A percentile compares a stretch with the other conserved stretches of the same genome.
Evolutionary conservation across 257 asterid species (phyloP).

Genomic region (Rubia yunnanensis): DNA sequence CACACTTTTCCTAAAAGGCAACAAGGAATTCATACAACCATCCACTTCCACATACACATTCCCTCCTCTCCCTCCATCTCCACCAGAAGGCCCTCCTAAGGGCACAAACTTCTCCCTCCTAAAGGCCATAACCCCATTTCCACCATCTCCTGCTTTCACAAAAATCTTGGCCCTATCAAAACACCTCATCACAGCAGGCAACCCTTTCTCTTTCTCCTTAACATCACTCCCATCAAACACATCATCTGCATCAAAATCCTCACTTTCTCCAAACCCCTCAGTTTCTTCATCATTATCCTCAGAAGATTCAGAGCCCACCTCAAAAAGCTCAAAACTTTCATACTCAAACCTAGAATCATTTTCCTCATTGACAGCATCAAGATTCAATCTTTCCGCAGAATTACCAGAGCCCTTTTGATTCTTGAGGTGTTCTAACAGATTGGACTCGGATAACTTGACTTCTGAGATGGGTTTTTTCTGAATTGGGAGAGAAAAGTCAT

Average conservation of each 20-base stretch:
- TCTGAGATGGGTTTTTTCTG: constrained; percentile 5
- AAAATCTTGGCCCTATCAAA: constrained; percentile 76
- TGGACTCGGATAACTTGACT: constrained; percentile 16
- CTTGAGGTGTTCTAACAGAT: neutral
- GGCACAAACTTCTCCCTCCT: constrained; percentile 95
- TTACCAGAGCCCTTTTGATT: neutral
- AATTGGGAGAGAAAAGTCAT: constrained; percentile 37
- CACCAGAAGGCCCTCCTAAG: constrained; percentile 92
- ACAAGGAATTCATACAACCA: constrained; percentile 67
- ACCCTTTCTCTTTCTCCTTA: constrained; percentile 80
- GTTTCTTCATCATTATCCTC: constrained; percentile 30
- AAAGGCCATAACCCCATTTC: constrained; percentile 89
- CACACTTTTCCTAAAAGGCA: constrained; percentile 72
- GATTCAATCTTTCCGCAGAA: constrained; percentile 6
- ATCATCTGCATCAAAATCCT: constrained; percentile 9
- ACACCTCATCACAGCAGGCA: constrained; percentile 97
- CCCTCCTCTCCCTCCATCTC: constrained; percentile 99
- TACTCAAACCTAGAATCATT: constrained; percentile 33
- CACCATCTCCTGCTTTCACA: constrained; percentile 90
- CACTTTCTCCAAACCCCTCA: constrained; percentile 7
- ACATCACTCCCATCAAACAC: constrained; percentile 36
- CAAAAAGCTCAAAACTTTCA: constrained; percentile 59
- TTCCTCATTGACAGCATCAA: constrained; percentile 16
- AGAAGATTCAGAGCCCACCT: constrained; percentile 56
- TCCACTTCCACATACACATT: constrained; percentile 74